Evolutionary conservation across 805 yeast species (phyloP).

Genomic region (Starmerella powellii): DNA sequence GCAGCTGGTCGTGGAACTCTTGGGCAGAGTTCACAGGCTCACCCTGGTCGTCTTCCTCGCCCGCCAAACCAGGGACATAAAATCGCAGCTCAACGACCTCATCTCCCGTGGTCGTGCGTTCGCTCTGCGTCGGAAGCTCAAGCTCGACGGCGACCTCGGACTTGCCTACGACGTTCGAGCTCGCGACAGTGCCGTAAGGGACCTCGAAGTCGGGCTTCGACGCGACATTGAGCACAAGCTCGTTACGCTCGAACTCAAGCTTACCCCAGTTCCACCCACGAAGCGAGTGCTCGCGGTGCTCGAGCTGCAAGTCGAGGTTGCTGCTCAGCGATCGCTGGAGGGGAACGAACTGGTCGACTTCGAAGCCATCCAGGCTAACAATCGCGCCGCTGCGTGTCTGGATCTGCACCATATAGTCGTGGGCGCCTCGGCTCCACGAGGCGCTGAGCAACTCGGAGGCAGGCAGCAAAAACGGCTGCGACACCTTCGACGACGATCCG

Average conservation of each 20-base stretch:
- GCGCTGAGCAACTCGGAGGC: constrained; percentile 68
- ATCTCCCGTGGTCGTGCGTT: constrained; percentile 63
- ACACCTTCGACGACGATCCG: constrained; percentile 37
- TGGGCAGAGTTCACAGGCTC: constrained; percentile 61
- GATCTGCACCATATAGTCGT: constrained; percentile 80
- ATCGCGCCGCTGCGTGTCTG: constrained; percentile 84
- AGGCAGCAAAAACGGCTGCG: constrained; percentile 78
- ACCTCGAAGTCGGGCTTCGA: constrained; percentile 86
- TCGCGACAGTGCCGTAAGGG: constrained; percentile 67
- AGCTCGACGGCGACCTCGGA: constrained; percentile 89
- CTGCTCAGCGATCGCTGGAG: constrained; percentile 75
- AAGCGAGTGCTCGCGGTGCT: constrained; percentile 77
- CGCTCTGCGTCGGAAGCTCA: constrained; percentile 42
- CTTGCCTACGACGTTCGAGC: constrained; percentile 81
- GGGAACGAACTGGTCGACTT: constrained; percentile 61
- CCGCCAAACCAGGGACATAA: constrained; percentile 77
- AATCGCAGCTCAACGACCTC: constrained; percentile 91
- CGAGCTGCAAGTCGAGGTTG: constrained; percentile 60
- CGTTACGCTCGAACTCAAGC: constrained; percentile 82
- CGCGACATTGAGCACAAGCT: constrained; percentile 70
- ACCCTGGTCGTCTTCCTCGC: constrained; percentile 34
- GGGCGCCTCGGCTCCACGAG: constrained; percentile 85
- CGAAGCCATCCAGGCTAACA: constrained; percentile 84
- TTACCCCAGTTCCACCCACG: constrained; percentile 99
- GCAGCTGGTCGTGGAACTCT: constrained; percentile 78